These are phyloP conservation scores for Acer negundo DNA, from an alignment of 345 rosid genomes.

Conservation along the genomic window DNA sequence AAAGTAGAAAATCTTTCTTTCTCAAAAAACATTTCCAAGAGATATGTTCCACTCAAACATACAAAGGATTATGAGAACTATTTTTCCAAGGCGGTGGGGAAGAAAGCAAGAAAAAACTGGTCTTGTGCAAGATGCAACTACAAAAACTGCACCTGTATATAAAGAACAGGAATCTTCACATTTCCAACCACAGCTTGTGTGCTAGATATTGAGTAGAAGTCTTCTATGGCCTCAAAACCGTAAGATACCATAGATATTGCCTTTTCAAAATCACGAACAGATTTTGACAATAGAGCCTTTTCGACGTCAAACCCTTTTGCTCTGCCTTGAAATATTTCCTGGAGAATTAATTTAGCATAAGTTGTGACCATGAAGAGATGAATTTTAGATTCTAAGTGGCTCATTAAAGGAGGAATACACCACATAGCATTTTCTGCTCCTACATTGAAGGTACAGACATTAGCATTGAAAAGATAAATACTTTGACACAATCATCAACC, in stretches of 20 bases:
- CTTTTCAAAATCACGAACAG: slow-evolving; percentile 84
- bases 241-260: slow-evolving; percentile 87
- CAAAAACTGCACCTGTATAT: slow-evolving; percentile 66
- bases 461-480: slow-evolving; percentile 3
- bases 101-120: not conserved
- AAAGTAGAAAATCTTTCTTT: not conserved
- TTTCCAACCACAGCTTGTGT: slow-evolving; percentile 65
- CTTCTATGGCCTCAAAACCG: slow-evolving; percentile 76
- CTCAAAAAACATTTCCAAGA: not conserved
- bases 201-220: slow-evolving; percentile 77
- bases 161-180: slow-evolving; percentile 91
- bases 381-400: not conserved
- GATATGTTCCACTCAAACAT: slow-evolving; percentile 8
- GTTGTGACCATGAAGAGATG: not conserved
- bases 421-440: not conserved
- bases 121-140: slow-evolving; percentile 14
- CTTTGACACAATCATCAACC: slow-evolving; percentile 45
- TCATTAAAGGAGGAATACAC: slow-evolving; percentile 12
- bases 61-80: not conserved
- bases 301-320: slow-evolving; percentile 79
- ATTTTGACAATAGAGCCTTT: slow-evolving; percentile 73
- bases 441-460: slow-evolving; percentile 2
- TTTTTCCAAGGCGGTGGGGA: not conserved
- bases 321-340: slow-evolving; percentile 92
- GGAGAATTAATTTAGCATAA: slow-evolving; percentile 25